Evolutionary conservation across 768 basidiomycete genomes (phyloP), one percentile per base, ranked within the genome.

Genomic region (Suillus lakei): DNA sequence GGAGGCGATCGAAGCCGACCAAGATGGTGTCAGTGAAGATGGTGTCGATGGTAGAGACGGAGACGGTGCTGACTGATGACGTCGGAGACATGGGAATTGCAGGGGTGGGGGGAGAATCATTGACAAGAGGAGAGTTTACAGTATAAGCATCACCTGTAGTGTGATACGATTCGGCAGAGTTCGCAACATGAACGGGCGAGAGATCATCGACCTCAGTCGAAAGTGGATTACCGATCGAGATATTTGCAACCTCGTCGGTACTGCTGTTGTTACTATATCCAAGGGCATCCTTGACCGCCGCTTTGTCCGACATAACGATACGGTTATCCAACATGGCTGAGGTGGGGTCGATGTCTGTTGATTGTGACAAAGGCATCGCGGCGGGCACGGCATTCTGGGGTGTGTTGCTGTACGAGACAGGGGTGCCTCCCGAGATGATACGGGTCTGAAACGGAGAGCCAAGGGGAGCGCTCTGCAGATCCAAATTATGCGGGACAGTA

Each of bases 381-480:
- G 61, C 63, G 10, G 51, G 55, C 59, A 65, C 34, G 2, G 38
- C n/a, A 34, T 62, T 50, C 43, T 64, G 60, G 7, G 61, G 46
- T 26, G 58, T 60, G 23, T 56, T 46, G 39, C 55, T 21, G 56
- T 48, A 65, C 38, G 60, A 43, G 62, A 62, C 51, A 13, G 61
- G 13, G 21, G 32, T 43, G 38, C 44, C 36, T 32, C 21, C 65
- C n/a, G 62, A 50, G 23, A 62, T 58, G 1, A 58, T 38, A 61
- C 61, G 67, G 23, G 58, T 30, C 23, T 55, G 34, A 21, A 62
- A 48, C 10, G 70, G 66, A 50, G 75, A 65, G 30, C 70, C 68
- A 6, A 69, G 51, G 30, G 43, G 32, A 38, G 36, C 16, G 23
- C 4, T 12, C 36, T 26, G 38, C 9, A 9, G 23, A 10, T 26